Evolutionary conservation across 768 basidiomycete genomes (phyloP), one percentile per base, ranked within the genome.

Genomic region (Cystofilobasidium macerans): DNA sequence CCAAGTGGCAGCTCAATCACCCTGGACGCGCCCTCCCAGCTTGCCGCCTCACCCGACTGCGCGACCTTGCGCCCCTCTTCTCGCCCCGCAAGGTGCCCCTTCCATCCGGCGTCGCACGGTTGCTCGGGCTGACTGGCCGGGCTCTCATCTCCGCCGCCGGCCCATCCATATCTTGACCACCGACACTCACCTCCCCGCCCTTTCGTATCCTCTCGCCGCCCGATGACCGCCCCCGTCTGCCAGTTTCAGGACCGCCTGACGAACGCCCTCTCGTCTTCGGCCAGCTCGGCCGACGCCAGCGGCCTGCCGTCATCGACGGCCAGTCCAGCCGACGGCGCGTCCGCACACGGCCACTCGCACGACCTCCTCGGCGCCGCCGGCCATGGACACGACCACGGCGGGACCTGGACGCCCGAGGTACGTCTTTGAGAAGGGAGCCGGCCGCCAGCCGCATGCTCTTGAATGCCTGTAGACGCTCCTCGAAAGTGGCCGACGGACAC

Each of bases 331-430:
- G 64, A 40, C 30, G 26, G 30, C 57, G 24, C 16, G 4, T 51
- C 48, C 70, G 66, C 74, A 22, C 75, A 79, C 54, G 60, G 75
- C 3, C 84, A 85, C 71, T 78, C 82, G 14, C 86, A 89, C 73
- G 82, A 78, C 61, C 72, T 51, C 2, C n/a, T 57, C 51, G 78
- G 73, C 18, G 74, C 69, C 11, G 48, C 73, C 16, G 79, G 81
- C 14, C 85, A 86, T 69, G 79, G 81, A 56, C 84, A 84, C 71
- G 82, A 78, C 22, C 71, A 69, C 28, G 66, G 65, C 2, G 74
- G 74, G 24, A 67, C 71, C 3, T 75, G 73, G 73, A 76, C 73
- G 7, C 73, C 75, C 13, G 81, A 80, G 48, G 91, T 68, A 22
- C 57, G 67, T 64, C 30, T 32, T 40, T 40, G 38, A 40, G 38